Base-by-base conservation (phyloP, 2,329 filamentous ascomycete genomes). In the Penicillium sp. region DNA sequence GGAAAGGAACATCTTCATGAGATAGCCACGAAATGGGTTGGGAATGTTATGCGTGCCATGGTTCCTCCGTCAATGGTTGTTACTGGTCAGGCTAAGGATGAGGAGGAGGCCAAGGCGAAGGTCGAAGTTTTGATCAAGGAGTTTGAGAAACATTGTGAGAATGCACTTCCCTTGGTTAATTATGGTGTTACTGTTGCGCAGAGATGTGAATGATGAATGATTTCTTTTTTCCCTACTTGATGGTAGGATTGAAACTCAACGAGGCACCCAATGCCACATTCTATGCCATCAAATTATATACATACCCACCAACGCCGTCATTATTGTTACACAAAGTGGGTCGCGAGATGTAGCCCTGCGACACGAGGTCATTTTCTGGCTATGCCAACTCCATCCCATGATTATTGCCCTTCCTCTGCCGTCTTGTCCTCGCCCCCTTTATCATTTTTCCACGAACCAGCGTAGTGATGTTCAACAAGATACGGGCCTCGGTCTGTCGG, bases 101-200 rank as follows among this genome's bases (percentile, higher is more conserved):
- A 40, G 20, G 9, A 29, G 3, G 41, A 46, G 27, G 56, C 52
- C 0, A 38, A 29, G n/a, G 29, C 39, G 26, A 40, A 47, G 14
- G 40, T 49, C 4, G 47, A 58, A 4, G 13, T 11, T 9, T n/a
- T 59, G 22, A 29, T 60, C 9, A 32, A 2, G 4, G 47, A 56
- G 37, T 54, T 57, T 41, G 48, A 55, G 40, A 32, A n/a, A 39
- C 50, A 56, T 37, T 54, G 52, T 39, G 16, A 23, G 14, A 16
- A 32, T 31, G 50, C 49, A 2, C 18, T 49, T 18, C 51, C 56
- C 13, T 36, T 57, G 36, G 50, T 57, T 31, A 58, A 54, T 27
- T 43, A 54, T 31, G 49, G 53, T 4, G 50, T 57, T 39, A 46
- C 54, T 26, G 44, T 59, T 40, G 56, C 37, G 28, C 50, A 48